Base-by-base conservation (phyloP, 116 monocot genomes). In the Cymodocea nodosa region DNA sequence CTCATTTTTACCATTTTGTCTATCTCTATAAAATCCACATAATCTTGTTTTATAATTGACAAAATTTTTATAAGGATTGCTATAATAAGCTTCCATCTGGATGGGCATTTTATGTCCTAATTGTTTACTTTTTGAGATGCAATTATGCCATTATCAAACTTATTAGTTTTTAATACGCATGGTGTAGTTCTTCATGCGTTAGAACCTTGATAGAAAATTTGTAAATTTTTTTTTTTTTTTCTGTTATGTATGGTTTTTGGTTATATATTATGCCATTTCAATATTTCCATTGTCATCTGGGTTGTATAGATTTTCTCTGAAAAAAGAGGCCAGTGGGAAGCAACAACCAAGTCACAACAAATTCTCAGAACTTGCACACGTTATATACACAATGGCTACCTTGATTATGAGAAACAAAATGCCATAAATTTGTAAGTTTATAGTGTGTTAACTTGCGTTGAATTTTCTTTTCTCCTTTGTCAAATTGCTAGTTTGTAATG, bases 281-380 rank as follows among this genome's bases (percentile, higher is more conserved):
- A 19, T 24, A 23, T 3, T 56, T 56, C 22, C 18, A 23, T 24
- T 44, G 56, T 56, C 19, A 56, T 56, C 24, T 56, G 9, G 35
- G n/a, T 62, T 71, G 20, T 18, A 15, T 70, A 89, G 89, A 85
- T 89, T 61, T 89, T 89, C 64, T 80, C 80, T 51, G 78, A 78
- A 62, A 82, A 80, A 78, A 85, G 85, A 71, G 85, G 85, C 72
- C 89, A 85, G 13, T 85, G 82, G 73, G 80, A 82, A 63, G 78
- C 80, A 23, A 71, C 85, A 65, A 85, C 68, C 19, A 82, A 83
- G 34, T 89, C 84, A 15, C 85, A 83, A 51, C 85, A 85, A 40
- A 83, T 89, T 25, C 72, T 89, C 68, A 75, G 89, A 61, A 83
- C 82, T 23, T 74, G 85, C 61, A 80, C 82, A 65, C 73, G 89